Evolutionary conservation across 2,329 filamentous ascomycete species (phyloP), one percentile per base, ranked within the genome.

Genomic region (Incumbomyces lentus): DNA sequence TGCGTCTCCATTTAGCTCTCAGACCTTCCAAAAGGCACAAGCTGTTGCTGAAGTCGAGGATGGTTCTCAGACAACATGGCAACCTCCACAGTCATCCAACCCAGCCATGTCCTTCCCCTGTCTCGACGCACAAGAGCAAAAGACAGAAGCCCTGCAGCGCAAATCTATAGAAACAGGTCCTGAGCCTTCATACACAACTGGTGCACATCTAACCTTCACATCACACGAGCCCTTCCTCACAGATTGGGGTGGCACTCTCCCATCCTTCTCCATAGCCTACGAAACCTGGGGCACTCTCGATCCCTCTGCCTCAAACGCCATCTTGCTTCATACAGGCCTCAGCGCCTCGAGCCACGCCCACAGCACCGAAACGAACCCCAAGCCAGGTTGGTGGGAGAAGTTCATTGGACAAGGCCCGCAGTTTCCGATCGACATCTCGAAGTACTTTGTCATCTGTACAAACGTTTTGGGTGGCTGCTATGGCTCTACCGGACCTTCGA

Each of bases 291-390:
- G 90, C 2, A 69, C 69, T 30, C 69, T 94, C 62, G 94, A 95
- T 60, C 68, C 73, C 14, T 81, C 88, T 65, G 84, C 77, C 64
- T 86, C 79, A 61, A 98, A 98, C 64, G 88, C 82, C 3, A 92
- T 98, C 51, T 74, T 98, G 7, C 69, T 98, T 2, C 88, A 96
- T 63, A 98, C 92, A 0, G 92, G 92, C 7, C 74, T 98, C 4
- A 95, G 89, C 1, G 92, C 92, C n/a, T 95, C 89, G 6, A 96
- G 89, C 48, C 92, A 98, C 67, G 92, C 92, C 1, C 89, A 89
- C 61, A 95, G 88, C 48, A 96, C 90, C n/a, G 74, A 78, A 44
- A 70, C 73, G 8, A 98, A 98, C 63, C 77, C 86, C 0, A 84
- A 89, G 63, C 84, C 88, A 0, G 92, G 92, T 2, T 98, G 92